Conservation (phyloP, 805 yeast species). For the Candida broadrunensis region DNA sequence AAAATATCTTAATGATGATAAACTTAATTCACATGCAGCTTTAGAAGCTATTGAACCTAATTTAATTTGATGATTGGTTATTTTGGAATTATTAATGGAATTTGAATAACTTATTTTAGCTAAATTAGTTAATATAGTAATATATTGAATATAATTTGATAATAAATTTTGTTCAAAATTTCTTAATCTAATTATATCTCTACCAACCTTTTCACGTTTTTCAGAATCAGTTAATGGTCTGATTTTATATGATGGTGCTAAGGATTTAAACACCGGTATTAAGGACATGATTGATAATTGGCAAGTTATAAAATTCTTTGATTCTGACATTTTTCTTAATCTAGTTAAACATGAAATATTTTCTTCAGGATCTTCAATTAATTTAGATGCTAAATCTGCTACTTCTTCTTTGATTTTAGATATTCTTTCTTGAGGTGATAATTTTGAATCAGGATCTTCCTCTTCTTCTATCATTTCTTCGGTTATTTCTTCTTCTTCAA, state of each 20-base stretch:
- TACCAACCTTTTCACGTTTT: conserved; percentile 75
- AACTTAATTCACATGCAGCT: conserved; percentile 74
- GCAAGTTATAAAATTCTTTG: conserved; percentile 61
- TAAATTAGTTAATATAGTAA: conserved; percentile 51
- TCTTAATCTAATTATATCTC: conserved; percentile 76
- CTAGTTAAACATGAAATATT: conserved; percentile 63
- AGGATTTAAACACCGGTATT: conserved; percentile 77
- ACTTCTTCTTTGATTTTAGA: conserved; percentile 73
- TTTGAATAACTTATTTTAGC: conserved; percentile 37
- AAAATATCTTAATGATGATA: conserved; percentile 68
- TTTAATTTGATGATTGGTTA: conserved; percentile 32
- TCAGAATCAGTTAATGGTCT: conserved; percentile 81
- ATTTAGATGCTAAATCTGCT: conserved; percentile 72
- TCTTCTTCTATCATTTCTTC: conserved; percentile 24
- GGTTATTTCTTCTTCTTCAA: conserved; percentile 9
- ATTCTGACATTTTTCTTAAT: conserved; percentile 65
- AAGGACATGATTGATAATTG: conserved; percentile 76
- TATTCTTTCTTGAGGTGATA: conserved; percentile 52
- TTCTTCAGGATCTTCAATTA: conserved; percentile 89
- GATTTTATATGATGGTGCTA: conserved; percentile 86
- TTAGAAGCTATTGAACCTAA: conserved; percentile 61
- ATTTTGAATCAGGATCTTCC: conserved; percentile 44
- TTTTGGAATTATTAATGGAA: conserved; percentile 30
- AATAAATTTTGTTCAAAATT: conserved; percentile 79
- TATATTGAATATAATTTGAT: conserved; percentile 61